Evolutionary conservation across 2,329 filamentous ascomycete species (phyloP).

Genomic region (Nothomitra cinnamomea): DNA sequence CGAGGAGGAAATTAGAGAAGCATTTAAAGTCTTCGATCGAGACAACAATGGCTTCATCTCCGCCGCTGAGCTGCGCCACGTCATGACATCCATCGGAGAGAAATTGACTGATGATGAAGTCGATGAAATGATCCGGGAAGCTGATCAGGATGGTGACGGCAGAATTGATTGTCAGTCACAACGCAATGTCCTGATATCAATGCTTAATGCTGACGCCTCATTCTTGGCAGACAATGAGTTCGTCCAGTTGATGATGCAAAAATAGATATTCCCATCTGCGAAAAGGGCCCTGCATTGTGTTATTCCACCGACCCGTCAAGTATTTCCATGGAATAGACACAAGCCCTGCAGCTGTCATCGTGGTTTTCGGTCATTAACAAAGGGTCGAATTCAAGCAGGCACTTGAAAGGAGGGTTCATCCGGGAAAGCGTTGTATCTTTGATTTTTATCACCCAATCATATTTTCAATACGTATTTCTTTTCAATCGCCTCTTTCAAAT

Average conservation of each 20-base stretch:
- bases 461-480: neutral
- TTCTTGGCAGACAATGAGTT: slow-evolving; percentile 61
- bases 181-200: neutral
- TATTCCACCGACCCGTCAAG: slow-evolving; percentile 12
- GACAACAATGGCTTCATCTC: slow-evolving; percentile 90
- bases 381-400: no score
- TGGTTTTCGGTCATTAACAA: no score
- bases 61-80: slow-evolving; percentile 70
- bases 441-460: neutral
- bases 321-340: neutral
- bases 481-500: neutral
- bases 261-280: slow-evolving; percentile 36
- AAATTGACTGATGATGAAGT: slow-evolving; percentile 84
- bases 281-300: slow-evolving; percentile 6
- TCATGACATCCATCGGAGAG: slow-evolving; percentile 86
- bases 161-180: slow-evolving; percentile 61
- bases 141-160: slow-evolving; percentile 77
- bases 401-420: neutral
- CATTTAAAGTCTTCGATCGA: slow-evolving; percentile 80
- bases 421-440: neutral
- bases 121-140: slow-evolving; percentile 85
- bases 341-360: neutral
- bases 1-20: slow-evolving; percentile 78
- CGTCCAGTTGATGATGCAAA: slow-evolving; percentile 92
- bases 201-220: slow-evolving; percentile 13